phyloP scores from a whole-genome alignment of 345 rosid species.

The Camelina hispida region DNA sequence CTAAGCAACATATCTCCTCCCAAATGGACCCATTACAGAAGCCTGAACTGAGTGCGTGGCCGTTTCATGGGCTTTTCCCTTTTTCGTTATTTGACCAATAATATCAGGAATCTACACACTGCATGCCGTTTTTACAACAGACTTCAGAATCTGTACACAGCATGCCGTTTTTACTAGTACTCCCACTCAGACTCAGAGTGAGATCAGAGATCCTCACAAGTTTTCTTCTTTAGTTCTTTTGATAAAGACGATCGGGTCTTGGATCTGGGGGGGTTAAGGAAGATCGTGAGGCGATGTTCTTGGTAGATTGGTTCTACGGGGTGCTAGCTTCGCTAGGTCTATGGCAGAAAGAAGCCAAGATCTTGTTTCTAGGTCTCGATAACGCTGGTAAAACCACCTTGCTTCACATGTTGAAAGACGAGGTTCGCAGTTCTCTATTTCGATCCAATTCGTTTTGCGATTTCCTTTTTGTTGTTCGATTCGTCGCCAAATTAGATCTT shows the following conservation, averaged over 20 bases:
- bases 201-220: neutral
- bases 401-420: constrained; percentile 92
- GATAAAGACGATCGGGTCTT: neutral
- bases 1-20: constrained; percentile 38
- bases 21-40: constrained; percentile 2
- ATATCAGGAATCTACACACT: constrained; percentile 28
- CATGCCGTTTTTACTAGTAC: neutral
- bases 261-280: neutral
- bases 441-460: constrained; percentile 1
- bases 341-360: constrained; percentile 90
- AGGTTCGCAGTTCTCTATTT: constrained; percentile 52
- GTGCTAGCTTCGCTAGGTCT: constrained; percentile 77
- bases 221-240: neutral
- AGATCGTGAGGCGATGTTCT: constrained; percentile 55
- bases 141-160: constrained; percentile 6
- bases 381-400: constrained; percentile 88
- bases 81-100: neutral
- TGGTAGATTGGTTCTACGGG: constrained; percentile 83
- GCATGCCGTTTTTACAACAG: neutral
- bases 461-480: constrained; percentile 14
- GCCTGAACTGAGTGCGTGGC: neutral
- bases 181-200: neutral
- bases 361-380: constrained; percentile 87
- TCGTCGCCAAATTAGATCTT: neutral
- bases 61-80: neutral